A percentile compares a stretch with the other conserved stretches of the same genome.
Conservation (phyloP, 2,329 filamentous ascomycete species). For the Magnaporthales sp. region DNA sequence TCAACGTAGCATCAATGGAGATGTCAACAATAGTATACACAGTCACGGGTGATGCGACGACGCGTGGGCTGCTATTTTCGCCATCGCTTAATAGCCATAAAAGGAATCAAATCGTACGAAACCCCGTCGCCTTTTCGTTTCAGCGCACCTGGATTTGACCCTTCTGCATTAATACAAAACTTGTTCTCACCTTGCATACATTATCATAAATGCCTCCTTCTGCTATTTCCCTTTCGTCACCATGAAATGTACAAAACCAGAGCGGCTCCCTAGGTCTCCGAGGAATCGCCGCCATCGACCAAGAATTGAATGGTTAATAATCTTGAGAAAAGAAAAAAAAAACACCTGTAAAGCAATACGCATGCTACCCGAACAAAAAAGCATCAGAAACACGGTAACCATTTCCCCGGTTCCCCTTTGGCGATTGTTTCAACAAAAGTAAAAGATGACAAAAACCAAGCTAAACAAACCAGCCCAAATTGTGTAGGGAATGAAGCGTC, state of each 20-base stretch:
- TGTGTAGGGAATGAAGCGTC: no score
- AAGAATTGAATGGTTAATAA: not conserved
- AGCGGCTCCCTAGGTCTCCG: not conserved
- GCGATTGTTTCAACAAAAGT: not conserved
- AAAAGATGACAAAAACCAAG: not conserved
- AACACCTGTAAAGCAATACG: not conserved
- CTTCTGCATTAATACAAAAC: not conserved
- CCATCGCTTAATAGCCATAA: no score
- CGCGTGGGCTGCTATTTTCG: no score
- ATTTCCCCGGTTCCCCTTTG: not conserved
- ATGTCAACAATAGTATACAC: no score
- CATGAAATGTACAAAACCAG: not conserved
- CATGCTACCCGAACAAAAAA: not conserved
- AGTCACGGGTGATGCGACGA: no score
- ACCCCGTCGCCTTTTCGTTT: not conserved
- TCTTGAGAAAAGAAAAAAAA: not conserved
- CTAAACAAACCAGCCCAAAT: no score
- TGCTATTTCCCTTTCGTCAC: not conserved
- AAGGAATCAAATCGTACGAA: no score
- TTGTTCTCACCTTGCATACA: not conserved
- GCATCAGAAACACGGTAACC: not conserved
- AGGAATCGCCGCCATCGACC: not conserved
- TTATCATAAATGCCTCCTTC: not conserved
- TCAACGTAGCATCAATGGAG: no score
- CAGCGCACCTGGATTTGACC: not conserved